These are phyloP conservation scores for Podila epigama DNA, from an alignment of 192 early-diverging fungal genomes.

Conservation along the genomic window DNA sequence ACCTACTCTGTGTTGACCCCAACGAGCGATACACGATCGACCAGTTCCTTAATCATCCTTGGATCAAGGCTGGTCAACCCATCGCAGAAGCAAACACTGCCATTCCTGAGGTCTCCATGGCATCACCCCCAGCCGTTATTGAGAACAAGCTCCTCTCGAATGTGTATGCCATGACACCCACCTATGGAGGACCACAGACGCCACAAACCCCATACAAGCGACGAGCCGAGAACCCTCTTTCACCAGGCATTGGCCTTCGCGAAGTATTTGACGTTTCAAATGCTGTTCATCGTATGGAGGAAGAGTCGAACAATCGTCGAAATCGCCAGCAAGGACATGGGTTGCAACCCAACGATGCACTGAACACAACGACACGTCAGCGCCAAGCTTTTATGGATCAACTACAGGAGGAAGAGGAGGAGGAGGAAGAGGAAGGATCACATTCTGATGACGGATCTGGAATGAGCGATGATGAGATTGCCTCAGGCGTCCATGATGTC, in stretches of 20 bases:
- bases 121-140: slow-evolving; percentile 2
- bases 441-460: slow-evolving; percentile 4
- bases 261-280: slow-evolving; percentile 75
- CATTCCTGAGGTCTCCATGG: slow-evolving; percentile 1
- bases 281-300: slow-evolving; percentile 77
- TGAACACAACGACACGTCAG: background rate
- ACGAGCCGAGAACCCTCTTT: slow-evolving; percentile 54
- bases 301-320: slow-evolving; percentile 48
- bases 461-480: slow-evolving; percentile 23
- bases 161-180: slow-evolving; percentile 16
- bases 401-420: slow-evolving; percentile 11
- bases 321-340: background rate
- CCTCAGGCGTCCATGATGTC: slow-evolving; percentile 5
- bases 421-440: background rate
- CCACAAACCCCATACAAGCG: slow-evolving; percentile 23
- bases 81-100: background rate
- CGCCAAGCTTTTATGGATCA: slow-evolving; percentile 21
- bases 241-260: slow-evolving; percentile 61
- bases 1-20: slow-evolving; percentile 72
- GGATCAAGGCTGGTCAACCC: slow-evolving; percentile 55
- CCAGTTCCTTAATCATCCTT: slow-evolving; percentile 79
- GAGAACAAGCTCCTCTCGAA: slow-evolving; percentile 14
- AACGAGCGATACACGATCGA: slow-evolving; percentile 75
- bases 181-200: slow-evolving; percentile 1
- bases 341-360: background rate